Conservation (phyloP, 2,329 filamentous ascomycete species). For the Neurospora crassa region DNA sequence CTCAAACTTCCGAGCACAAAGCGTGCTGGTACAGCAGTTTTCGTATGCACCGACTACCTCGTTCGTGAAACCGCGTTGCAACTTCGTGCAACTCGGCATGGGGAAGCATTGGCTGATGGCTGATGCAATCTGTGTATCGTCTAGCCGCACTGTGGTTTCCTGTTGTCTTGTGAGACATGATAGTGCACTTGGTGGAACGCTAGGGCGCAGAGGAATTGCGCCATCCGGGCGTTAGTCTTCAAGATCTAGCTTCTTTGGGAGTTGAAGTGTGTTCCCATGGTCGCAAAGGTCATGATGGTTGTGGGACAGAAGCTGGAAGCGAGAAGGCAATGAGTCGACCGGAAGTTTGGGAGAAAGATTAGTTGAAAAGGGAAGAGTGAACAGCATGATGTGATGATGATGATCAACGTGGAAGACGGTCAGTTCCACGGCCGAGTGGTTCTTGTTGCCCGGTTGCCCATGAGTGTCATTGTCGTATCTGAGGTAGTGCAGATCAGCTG, state of each 20-base stretch:
- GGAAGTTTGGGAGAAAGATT: background rate
- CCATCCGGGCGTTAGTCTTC: background rate
- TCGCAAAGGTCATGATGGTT: background rate
- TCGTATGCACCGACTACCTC: background rate
- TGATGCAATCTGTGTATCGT: background rate
- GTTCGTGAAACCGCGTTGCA: background rate
- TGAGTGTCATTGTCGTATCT: background rate
- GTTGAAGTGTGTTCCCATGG: background rate
- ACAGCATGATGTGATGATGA: background rate
- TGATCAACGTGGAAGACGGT: background rate
- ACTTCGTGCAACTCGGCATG: background rate
- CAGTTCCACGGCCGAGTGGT: background rate
- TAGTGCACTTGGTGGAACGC: background rate
- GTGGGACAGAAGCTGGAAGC: background rate
- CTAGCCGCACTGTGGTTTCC: background rate
- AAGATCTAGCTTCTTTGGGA: background rate
- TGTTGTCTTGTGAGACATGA: background rate
- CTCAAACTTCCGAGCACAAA: background rate
- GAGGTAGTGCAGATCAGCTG: background rate
- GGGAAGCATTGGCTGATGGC: background rate
- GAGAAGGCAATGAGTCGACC: background rate
- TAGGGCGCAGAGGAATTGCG: background rate
- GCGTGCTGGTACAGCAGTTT: background rate
- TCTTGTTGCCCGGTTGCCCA: background rate
- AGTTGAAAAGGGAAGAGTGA: background rate